These are phyloP conservation scores for Vitis rupestris DNA, from an alignment of 164 flowering plant species.

Conservation along the genomic window DNA sequence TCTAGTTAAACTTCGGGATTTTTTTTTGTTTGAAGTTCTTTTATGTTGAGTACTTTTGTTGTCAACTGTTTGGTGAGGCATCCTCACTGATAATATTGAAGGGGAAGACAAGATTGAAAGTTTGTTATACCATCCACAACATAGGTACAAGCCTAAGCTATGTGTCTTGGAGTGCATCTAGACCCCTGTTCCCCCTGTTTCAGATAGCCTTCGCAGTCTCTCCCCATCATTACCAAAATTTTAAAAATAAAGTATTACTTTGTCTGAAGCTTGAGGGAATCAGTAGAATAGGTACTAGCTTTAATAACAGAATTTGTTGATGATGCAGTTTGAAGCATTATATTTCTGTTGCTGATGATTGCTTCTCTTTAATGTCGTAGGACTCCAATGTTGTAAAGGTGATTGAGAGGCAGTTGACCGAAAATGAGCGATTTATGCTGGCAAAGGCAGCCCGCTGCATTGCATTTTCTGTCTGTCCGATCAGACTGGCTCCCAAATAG, in stretches of 20 bases:
- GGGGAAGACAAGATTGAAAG: not conserved
- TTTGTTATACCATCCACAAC: not conserved
- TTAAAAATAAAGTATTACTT: not conserved
- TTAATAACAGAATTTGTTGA: not conserved
- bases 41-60: not conserved
- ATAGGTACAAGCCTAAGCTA: not conserved
- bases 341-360: constrained; percentile 2
- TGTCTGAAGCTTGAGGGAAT: not conserved
- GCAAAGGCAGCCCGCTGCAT: constrained; percentile 91
- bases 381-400: constrained; percentile 83
- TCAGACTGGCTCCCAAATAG: constrained; percentile 74
- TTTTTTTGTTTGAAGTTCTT: not conserved
- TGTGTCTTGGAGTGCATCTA: too few relatives aligned
- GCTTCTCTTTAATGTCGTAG: constrained; percentile 29
- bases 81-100: not conserved
- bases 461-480: constrained; percentile 83
- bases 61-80: not conserved
- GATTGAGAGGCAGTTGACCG: constrained; percentile 90
- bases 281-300: not conserved
- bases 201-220: not conserved
- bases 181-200: not conserved
- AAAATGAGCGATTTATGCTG: constrained; percentile 82
- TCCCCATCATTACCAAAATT: not conserved
- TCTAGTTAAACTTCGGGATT: not conserved
- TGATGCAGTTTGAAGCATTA: not conserved